A percentile compares a stretch with the other conserved stretches of the same genome.
Evolutionary conservation across 2,329 filamentous ascomycete genomes (phyloP).

Genomic region (Pseudogymnoascus sp.): DNA sequence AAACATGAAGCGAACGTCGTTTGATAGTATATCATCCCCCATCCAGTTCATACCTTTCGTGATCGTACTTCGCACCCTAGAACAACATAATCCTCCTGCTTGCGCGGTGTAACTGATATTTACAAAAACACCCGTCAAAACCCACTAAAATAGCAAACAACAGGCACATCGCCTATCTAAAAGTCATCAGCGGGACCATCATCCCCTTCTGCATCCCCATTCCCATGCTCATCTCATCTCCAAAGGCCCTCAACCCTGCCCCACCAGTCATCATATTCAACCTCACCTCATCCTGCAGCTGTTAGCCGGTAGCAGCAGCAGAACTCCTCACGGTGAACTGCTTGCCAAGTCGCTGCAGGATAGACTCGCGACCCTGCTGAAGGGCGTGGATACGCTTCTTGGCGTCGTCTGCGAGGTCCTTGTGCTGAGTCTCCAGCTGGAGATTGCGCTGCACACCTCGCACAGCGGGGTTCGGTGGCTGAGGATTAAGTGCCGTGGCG

Average conservation of each 20-base stretch:
- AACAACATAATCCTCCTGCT: background rate
- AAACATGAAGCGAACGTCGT: conserved; percentile 4
- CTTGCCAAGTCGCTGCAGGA: conserved; percentile 50
- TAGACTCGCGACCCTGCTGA: conserved; percentile 52
- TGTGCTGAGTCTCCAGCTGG: conserved; percentile 48
- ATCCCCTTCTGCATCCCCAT: conserved; percentile 3
- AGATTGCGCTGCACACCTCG: conserved; percentile 52
- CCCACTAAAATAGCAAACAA: background rate
- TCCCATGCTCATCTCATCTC: background rate
- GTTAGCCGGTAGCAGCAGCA: background rate
- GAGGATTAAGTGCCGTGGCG: background rate
- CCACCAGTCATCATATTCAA: conserved; percentile 3
- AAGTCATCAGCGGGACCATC: conserved; percentile 6
- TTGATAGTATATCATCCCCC: background rate
- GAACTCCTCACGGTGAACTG: conserved; percentile 36
- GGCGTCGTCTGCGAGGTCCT: conserved; percentile 50
- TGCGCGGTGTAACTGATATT: background rate
- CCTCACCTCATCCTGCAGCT: background rate
- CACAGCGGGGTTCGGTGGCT: conserved; percentile 34
- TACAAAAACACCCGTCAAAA: background rate
- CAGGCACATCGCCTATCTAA: background rate
- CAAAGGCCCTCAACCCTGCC: background rate
- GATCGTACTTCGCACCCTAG: background rate
- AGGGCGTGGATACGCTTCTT: conserved; percentile 48
- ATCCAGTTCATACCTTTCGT: background rate